Evolutionary conservation across 352 stramenopile species (phyloP).

Genomic region (Phytophthora pinifolia): DNA sequence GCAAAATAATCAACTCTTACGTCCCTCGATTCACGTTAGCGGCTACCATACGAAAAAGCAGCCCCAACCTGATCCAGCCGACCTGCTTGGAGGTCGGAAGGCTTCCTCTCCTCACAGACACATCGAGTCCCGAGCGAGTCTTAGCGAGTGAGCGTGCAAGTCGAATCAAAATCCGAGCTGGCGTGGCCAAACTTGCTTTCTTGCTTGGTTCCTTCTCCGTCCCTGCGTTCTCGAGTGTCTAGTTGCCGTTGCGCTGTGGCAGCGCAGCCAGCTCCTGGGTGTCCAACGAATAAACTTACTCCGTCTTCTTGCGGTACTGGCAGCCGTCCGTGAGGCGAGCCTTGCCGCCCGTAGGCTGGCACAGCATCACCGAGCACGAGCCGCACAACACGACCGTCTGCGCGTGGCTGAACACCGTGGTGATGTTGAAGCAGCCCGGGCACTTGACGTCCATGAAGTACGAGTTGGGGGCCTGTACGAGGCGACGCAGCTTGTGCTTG

Average conservation of each 20-base stretch:
- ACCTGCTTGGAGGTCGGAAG: conserved; percentile 12
- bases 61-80: conserved; percentile 29
- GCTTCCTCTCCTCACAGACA: conserved; percentile 34
- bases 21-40: conserved; percentile 58
- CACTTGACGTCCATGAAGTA: conserved; percentile 99
- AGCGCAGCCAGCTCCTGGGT: conserved; percentile 12
- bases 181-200: conserved; percentile 32
- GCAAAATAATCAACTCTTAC: conserved; percentile 77
- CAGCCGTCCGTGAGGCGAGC: conserved; percentile 98
- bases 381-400: conserved; percentile 98
- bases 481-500: conserved; percentile 99
- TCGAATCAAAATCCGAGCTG: conserved; percentile 27
- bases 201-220: conserved; percentile 32
- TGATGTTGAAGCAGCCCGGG: conserved; percentile 99
- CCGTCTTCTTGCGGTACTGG: conserved; percentile 99
- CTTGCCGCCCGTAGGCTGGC: conserved; percentile 98
- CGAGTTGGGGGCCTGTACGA: conserved; percentile 99
- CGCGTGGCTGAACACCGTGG: conserved; percentile 98
- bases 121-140: conserved; percentile 27
- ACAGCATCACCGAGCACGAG: conserved; percentile 98
- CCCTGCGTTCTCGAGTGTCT: conserved; percentile 35
- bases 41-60: conserved; percentile 30
- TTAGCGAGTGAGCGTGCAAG: conserved; percentile 26
- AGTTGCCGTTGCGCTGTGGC: conserved; percentile 9
- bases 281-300: conserved; percentile 84